Evolutionary conservation across 2,329 filamentous ascomycete species (phyloP).

Genomic region (Ophiosphaerella herpotricha): DNA sequence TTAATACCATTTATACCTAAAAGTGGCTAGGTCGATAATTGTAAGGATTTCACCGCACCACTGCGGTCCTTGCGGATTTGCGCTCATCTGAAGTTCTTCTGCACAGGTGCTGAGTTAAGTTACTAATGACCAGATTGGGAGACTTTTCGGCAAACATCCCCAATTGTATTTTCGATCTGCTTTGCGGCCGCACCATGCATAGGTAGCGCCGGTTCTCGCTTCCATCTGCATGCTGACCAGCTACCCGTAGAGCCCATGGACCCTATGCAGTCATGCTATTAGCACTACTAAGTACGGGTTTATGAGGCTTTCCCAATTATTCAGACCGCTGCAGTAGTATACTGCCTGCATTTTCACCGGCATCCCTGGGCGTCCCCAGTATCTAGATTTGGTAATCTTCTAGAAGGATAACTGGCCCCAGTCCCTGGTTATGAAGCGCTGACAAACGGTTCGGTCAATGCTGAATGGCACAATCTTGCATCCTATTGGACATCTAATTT

Average conservation of each 20-base stretch:
- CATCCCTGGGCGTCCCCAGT: constrained; percentile 1
- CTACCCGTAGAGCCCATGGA: not conserved
- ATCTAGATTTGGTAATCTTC: constrained; percentile 29
- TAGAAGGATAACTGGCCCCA: constrained; percentile 18
- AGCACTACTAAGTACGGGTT: not conserved
- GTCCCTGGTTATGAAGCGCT: constrained; percentile 15
- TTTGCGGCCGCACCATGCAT: not conserved
- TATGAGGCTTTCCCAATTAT: constrained; percentile 5
- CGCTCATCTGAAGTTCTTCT: not conserved
- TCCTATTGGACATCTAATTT: constrained; percentile 25
- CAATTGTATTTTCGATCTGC: not conserved
- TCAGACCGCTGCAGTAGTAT: constrained; percentile 19
- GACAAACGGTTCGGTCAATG: constrained; percentile 34
- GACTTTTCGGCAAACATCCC: not conserved
- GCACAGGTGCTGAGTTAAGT: constrained; percentile 5
- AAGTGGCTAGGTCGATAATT: constrained; percentile 27
- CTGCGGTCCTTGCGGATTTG: not conserved
- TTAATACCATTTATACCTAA: constrained; percentile 19
- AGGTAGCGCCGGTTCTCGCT: not conserved
- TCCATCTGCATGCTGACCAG: not conserved
- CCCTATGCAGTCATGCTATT: not conserved
- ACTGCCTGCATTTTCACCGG: constrained; percentile 20
- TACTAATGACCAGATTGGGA: constrained; percentile 10
- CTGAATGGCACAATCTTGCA: constrained; percentile 4
- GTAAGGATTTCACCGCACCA: constrained; percentile 6